Evolutionary conservation across 2,329 filamentous ascomycete species (phyloP).

Genomic region (Leptographium wingfieldii): DNA sequence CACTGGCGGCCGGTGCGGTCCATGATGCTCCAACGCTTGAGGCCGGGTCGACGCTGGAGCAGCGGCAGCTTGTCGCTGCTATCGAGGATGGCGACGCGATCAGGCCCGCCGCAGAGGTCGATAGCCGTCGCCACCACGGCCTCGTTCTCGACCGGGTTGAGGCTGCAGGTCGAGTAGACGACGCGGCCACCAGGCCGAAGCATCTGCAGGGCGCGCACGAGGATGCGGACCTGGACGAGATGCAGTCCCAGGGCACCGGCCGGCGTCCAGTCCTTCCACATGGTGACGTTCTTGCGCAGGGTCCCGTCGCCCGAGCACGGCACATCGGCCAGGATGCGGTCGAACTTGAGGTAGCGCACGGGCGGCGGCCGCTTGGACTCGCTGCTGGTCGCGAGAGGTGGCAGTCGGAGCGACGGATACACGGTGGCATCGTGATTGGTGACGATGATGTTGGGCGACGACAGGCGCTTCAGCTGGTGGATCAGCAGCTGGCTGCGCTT

Average conservation of each 20-base stretch:
- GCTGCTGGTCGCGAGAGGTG: constrained; percentile 32
- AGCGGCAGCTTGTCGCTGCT: constrained; percentile 65
- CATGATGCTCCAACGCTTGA: constrained; percentile 82
- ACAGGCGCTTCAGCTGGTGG: constrained; percentile 93
- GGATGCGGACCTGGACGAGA: constrained; percentile 73
- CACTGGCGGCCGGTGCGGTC: constrained; percentile 73
- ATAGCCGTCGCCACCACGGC: constrained; percentile 82
- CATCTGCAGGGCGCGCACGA: constrained; percentile 88
- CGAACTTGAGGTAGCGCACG: constrained; percentile 72
- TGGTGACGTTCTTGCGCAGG: constrained; percentile 76
- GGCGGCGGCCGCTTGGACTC: background rate
- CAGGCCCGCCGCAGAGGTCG: constrained; percentile 71
- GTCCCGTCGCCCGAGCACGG: constrained; percentile 96
- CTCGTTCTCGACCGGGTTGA: constrained; percentile 98
- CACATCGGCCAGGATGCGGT: constrained; percentile 90
- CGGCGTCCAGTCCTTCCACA: constrained; percentile 93
- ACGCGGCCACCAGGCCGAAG: constrained; percentile 89
- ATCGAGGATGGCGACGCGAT: constrained; percentile 74
- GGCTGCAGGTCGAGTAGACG: constrained; percentile 96
- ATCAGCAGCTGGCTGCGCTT: constrained; percentile 95
- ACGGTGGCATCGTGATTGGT: constrained; percentile 96
- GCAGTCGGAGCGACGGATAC: constrained; percentile 85
- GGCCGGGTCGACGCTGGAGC: constrained; percentile 62
- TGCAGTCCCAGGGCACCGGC: constrained; percentile 80
- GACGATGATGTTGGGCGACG: constrained; percentile 90